Percentiles rank a stretch among this genome's conserved stretches.
Conservation (phyloP, 2,329 filamentous ascomycete genomes). For the Parastagonospora nodorum region DNA sequence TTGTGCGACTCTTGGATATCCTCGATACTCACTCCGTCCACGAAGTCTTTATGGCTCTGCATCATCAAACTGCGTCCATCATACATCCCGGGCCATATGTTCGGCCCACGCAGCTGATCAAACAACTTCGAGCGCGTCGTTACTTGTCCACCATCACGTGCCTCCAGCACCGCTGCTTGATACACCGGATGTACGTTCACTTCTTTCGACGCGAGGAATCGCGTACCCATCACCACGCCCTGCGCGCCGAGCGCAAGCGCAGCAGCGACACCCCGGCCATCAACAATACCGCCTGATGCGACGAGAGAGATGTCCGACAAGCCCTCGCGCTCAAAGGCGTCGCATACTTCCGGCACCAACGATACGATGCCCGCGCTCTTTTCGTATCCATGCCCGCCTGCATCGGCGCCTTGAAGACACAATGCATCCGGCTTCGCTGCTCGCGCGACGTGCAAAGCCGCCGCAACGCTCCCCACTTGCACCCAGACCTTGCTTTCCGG, state of each 20-base stretch:
- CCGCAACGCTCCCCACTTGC: constrained; percentile 64
- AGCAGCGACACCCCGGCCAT: constrained; percentile 64
- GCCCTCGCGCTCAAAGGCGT: constrained; percentile 49
- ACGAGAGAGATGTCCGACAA: constrained; percentile 47
- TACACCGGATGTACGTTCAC: constrained; percentile 53
- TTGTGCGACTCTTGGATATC: constrained; percentile 51
- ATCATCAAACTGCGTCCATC: constrained; percentile 63
- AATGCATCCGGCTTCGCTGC: constrained; percentile 61
- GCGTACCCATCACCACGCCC: constrained; percentile 67
- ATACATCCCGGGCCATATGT: constrained; percentile 63
- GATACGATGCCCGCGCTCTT: constrained; percentile 61
- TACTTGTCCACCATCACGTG: constrained; percentile 55
- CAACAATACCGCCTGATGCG: constrained; percentile 65
- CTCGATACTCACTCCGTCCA: constrained; percentile 47
- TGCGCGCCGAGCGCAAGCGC: constrained; percentile 59
- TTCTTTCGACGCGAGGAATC: constrained; percentile 62
- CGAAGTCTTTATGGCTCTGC: constrained; percentile 52
- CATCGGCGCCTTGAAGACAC: constrained; percentile 68
- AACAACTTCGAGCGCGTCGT: constrained; percentile 58
- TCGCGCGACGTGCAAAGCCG: constrained; percentile 58
- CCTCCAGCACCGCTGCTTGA: constrained; percentile 51
- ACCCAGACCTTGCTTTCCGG: constrained; percentile 58
- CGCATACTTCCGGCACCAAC: constrained; percentile 62
- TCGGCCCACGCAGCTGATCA: constrained; percentile 60
- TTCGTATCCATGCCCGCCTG: constrained; percentile 67